These are phyloP conservation scores for Citrullus mucosospermus DNA, from an alignment of 306 rosid genomes.

Conservation along the genomic window DNA sequence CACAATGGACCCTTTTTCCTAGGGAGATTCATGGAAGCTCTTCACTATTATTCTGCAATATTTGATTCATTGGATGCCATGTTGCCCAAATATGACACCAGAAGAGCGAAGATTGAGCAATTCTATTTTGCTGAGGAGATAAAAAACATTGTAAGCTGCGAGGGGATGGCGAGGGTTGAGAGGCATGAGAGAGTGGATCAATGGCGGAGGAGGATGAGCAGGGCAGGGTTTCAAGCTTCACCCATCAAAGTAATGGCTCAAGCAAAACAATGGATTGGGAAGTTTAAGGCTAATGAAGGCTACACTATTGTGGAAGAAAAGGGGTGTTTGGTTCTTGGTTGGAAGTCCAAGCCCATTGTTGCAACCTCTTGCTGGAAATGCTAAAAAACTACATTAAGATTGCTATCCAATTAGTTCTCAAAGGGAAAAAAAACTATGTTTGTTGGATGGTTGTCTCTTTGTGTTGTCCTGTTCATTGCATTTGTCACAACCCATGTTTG, in stretches of 20 bases:
- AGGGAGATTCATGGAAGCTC: constrained; percentile 84
- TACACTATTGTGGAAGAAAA: constrained; percentile 69
- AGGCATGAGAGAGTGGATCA: constrained; percentile 90
- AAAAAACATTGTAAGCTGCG: constrained; percentile 86
- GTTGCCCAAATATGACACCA: constrained; percentile 73
- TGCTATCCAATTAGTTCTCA: background rate
- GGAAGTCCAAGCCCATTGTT: constrained; percentile 81
- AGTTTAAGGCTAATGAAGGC: constrained; percentile 44
- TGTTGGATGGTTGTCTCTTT: background rate
- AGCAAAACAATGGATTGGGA: constrained; percentile 66
- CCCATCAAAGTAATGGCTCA: constrained; percentile 52
- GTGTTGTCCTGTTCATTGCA: background rate
- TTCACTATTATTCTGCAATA: constrained; percentile 80
- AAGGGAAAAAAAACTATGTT: background rate
- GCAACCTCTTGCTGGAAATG: constrained; percentile 96
- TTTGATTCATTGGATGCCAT: constrained; percentile 72
- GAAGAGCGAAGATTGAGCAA: constrained; percentile 72
- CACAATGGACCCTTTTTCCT: constrained; percentile 94
- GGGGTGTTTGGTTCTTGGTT: constrained; percentile 81
- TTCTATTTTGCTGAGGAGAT: constrained; percentile 89
- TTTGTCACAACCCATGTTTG: background rate
- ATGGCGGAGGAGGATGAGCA: constrained; percentile 84
- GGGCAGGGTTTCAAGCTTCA: constrained; percentile 64
- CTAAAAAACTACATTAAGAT: constrained; percentile 4
- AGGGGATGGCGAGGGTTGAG: constrained; percentile 74